Evolutionary conservation across 2,329 filamentous ascomycete genomes (phyloP).

Genomic region (Cercospora beticola): DNA sequence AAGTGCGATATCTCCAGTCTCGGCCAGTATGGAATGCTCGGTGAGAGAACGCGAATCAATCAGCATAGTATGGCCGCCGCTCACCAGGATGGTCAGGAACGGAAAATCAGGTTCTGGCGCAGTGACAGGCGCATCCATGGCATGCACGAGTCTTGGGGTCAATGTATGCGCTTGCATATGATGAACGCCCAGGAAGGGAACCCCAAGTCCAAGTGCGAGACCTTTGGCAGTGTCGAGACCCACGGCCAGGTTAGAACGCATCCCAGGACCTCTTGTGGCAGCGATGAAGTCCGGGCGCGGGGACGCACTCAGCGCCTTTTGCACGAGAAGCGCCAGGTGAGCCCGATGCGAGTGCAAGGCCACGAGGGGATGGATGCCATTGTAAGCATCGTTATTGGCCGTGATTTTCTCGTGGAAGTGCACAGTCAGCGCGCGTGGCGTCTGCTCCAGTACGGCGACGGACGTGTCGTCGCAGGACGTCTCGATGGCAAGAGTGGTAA

Average conservation of each 20-base stretch:
- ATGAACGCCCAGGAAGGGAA: conserved; percentile 82
- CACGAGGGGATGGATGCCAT: conserved; percentile 76
- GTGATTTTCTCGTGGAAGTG: conserved; percentile 81
- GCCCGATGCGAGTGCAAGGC: conserved; percentile 74
- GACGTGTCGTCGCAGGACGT: conserved; percentile 92
- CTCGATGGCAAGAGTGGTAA: conserved; percentile 68
- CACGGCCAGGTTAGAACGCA: conserved; percentile 72
- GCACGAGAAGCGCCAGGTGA: conserved; percentile 66
- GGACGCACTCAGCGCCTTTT: conserved; percentile 49
- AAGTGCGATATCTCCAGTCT: conserved; percentile 77
- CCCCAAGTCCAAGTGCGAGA: conserved; percentile 75
- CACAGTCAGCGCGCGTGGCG: conserved; percentile 22
- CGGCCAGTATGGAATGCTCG: conserved; percentile 70
- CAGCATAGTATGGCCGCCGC: conserved; percentile 87
- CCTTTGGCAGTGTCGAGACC: conserved; percentile 86
- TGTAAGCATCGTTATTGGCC: conserved; percentile 70
- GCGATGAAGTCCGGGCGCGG: conserved; percentile 75
- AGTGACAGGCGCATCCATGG: conserved; percentile 13
- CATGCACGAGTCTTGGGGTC: conserved; percentile 68
- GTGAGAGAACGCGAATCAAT: conserved; percentile 69
- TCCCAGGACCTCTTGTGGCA: conserved; percentile 87
- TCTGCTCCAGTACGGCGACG: conserved; percentile 66
- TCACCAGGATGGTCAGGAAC: conserved; percentile 84
- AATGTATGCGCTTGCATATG: conserved; percentile 98
- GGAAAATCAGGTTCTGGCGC: conserved; percentile 62